Base-by-base conservation (phyloP, 2,329 filamentous ascomycete genomes). In the Dothideomycetidae sp. region DNA sequence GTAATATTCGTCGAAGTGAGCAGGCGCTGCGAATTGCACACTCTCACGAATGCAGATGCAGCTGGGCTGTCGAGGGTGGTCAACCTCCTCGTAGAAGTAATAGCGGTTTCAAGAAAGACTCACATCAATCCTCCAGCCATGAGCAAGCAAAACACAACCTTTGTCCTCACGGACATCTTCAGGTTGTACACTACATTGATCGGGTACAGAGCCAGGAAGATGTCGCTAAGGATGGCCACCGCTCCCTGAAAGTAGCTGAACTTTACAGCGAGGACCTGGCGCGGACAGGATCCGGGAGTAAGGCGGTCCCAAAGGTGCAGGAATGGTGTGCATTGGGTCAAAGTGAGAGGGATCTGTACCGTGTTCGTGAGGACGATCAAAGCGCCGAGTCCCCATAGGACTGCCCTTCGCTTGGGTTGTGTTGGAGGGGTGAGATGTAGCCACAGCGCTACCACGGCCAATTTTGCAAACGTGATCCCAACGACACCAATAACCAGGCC, bases 181-280 rank as follows among this genome's bases (percentile, higher is more conserved):
- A 38, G 36, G 18, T 31, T 23, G 29, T 30, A 38, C 5, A 38
- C 29, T 17, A 38, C 31, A n/a, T 9, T 32, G 29, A 38, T 17
- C 11, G 36, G 36, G 28, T 29, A 38, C 5, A 38, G 29, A 7
- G 36, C 36, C n/a, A 38, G 36, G 7, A 14, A 16, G n/a, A 38
- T 14, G 14, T 38, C 36, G 10, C 15, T 14, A 5, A 21, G 11
- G 4, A 31, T 17, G 9, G 16, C 35, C 11, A 37, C 16, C 12
- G 35, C 35, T 10, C 36, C 36, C 19, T 38, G 36, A 2, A 38
- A 21, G 15, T 38, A 38, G 29, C 31, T 32, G 28, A 19, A 38
- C 19, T 38, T 38, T 5, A 19, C 29, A 7, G 36, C 36, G 3
- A 33, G n/a, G 5, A 12, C 7, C 10, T 29, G 28, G 14, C 35